These are phyloP conservation scores for Gaillardinia entomophila DNA, from an alignment of 805 yeast genomes.

Conservation along the genomic window DNA sequence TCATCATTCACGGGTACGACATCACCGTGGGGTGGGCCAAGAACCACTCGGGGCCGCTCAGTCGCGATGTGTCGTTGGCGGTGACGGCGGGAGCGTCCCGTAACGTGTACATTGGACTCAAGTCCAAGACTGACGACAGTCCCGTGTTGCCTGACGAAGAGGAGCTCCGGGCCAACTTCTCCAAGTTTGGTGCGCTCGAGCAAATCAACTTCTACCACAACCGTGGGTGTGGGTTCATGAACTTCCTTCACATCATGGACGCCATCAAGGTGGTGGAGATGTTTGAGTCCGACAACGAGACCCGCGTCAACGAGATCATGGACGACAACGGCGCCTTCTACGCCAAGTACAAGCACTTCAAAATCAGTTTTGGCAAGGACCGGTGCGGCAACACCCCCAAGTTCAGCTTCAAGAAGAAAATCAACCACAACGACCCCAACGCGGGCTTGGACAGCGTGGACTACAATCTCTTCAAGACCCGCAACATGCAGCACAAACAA, in stretches of 20 bases:
- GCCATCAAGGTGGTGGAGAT: conserved; percentile 62
- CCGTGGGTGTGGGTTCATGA: conserved; percentile 70
- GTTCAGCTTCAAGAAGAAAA: conserved; percentile 39
- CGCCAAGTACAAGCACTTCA: conserved; percentile 46
- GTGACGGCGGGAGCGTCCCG: conserved; percentile 73
- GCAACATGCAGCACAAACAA: neutral
- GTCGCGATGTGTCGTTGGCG: conserved; percentile 50
- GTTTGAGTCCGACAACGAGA: conserved; percentile 31
- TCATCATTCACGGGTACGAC: conserved; percentile 56
- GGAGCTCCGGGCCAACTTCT: conserved; percentile 53
- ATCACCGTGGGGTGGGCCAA: conserved; percentile 69
- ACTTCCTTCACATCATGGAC: conserved; percentile 56
- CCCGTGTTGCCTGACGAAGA: conserved; percentile 34
- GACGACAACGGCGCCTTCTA: conserved; percentile 26
- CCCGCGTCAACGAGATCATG: conserved; percentile 31
- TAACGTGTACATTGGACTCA: conserved; percentile 68
- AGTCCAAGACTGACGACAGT: conserved; percentile 8
- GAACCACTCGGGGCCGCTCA: conserved; percentile 58
- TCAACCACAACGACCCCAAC: conserved; percentile 17
- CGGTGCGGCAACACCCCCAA: conserved; percentile 75
- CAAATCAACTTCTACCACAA: conserved; percentile 69
- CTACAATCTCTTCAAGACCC: neutral
- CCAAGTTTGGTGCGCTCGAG: conserved; percentile 64
- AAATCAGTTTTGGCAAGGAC: conserved; percentile 69
- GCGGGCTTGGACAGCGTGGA: neutral